phyloP scores from a whole-genome alignment of 352 stramenopile species.

The Elongisporangium prolatum region DNA sequence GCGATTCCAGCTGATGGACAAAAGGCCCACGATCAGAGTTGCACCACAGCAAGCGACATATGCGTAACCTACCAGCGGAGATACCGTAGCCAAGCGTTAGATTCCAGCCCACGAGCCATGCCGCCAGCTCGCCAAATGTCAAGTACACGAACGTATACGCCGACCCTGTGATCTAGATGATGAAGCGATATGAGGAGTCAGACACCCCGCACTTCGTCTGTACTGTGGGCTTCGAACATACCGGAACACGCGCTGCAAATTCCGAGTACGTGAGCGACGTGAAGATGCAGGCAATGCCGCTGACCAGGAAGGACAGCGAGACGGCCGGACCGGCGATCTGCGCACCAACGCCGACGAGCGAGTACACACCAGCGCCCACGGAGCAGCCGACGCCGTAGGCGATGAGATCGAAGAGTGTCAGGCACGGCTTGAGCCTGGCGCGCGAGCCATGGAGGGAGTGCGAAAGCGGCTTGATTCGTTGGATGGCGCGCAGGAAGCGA shows the following conservation, averaged over 20 bases:
- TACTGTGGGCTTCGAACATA: conserved; percentile 16
- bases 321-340: conserved; percentile 84
- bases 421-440: conserved; percentile 49
- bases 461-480: conserved; percentile 68
- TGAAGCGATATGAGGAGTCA: too few relatives aligned
- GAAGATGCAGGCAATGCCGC: conserved; percentile 85
- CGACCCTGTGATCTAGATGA: conserved; percentile 81
- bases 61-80: conserved; percentile 47
- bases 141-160: conserved; percentile 90
- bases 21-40: conserved; percentile 1
- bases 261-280: conserved; percentile 91
- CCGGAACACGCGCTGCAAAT: conserved; percentile 80
- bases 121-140: conserved; percentile 82
- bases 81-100: conserved; percentile 92
- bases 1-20: conserved; percentile 75
- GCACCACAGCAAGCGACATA: not conserved
- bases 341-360: conserved; percentile 81
- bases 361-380: conserved; percentile 91
- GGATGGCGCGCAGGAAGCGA: conserved; percentile 44
- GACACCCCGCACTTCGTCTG: not conserved
- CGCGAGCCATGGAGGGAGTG: conserved; percentile 31
- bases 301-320: conserved; percentile 89
- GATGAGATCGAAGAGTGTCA: conserved; percentile 75
- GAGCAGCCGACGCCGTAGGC: conserved; percentile 90
- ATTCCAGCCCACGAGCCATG: conserved; percentile 92